Evolutionary conservation across 208 protist species (phyloP).

Genomic region (Leishmania tarentolae): DNA sequence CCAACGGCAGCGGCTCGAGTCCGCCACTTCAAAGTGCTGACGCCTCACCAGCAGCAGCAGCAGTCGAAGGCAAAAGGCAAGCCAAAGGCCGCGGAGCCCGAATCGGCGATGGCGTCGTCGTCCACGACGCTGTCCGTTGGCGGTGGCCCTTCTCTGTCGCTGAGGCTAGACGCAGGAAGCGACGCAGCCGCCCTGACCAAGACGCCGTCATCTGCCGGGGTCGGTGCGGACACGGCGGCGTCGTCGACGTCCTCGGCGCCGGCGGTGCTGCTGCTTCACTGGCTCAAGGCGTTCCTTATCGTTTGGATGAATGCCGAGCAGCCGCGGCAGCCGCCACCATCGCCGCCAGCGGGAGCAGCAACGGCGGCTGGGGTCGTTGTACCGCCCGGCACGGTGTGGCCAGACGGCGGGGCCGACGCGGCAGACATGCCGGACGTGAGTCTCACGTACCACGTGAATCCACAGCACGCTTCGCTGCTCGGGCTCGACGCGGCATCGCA

Average conservation of each 20-base stretch:
- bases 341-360: not conserved
- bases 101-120: not conserved
- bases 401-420: slow-evolving; percentile 5
- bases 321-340: slow-evolving; percentile 21
- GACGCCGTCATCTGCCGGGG: not conserved
- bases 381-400: slow-evolving; percentile 22
- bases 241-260: slow-evolving; percentile 13
- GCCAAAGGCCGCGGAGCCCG: slow-evolving; percentile 2
- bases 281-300: slow-evolving; percentile 26
- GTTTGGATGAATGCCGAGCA: slow-evolving; percentile 39
- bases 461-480: slow-evolving; percentile 16
- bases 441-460: slow-evolving; percentile 20
- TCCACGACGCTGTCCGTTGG: not conserved
- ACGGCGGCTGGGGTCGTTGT: not conserved
- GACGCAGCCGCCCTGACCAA: not conserved
- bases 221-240: not conserved
- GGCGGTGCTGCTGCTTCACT: slow-evolving; percentile 25
- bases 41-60: slow-evolving; percentile 3
- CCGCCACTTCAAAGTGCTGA: slow-evolving; percentile 25
- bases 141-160: slow-evolving; percentile 18
- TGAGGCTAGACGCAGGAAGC: slow-evolving; percentile 22
- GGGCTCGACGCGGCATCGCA: slow-evolving; percentile 17
- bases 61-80: slow-evolving; percentile 11
- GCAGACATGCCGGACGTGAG: slow-evolving; percentile 21
- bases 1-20: slow-evolving; percentile 12